Evolutionary conservation across 1,284 basidiomycete species (phyloP).

Genomic region (Phellopilus nigrolimitatus): DNA sequence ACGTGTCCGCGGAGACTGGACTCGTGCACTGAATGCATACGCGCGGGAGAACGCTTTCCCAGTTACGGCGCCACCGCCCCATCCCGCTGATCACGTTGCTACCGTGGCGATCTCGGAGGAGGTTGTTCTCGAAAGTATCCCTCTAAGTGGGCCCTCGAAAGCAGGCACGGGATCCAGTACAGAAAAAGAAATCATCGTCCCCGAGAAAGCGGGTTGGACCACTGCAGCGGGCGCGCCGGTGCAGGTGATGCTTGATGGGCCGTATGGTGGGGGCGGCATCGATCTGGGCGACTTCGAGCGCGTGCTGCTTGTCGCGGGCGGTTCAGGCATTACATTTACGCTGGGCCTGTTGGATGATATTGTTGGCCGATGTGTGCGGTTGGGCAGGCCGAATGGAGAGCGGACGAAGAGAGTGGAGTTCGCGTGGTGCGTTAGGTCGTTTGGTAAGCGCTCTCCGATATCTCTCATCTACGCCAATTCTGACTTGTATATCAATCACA

Average conservation of each 20-base stretch:
- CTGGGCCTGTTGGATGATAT: slow-evolving; percentile 63
- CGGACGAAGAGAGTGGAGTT: slow-evolving; percentile 54
- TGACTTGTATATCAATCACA: too few species aligned
- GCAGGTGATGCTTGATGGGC: slow-evolving; percentile 60
- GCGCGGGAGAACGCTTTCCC: slow-evolving; percentile 33
- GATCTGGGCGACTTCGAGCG: slow-evolving; percentile 52
- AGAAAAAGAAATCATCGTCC: slow-evolving; percentile 2
- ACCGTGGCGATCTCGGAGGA: slow-evolving; percentile 17
- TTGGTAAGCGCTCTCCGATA: slow-evolving; percentile 40
- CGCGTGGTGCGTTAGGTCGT: slow-evolving; percentile 60
- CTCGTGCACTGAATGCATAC: slow-evolving; percentile 51
- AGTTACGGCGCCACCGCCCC: slow-evolving; percentile 16
- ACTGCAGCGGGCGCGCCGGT: slow-evolving; percentile 28
- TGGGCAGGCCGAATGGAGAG: slow-evolving; percentile 38
- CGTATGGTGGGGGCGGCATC: slow-evolving; percentile 58
- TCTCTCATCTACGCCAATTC: background rate
- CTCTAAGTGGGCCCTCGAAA: too few species aligned
- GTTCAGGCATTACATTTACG: slow-evolving; percentile 62
- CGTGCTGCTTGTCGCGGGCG: slow-evolving; percentile 63
- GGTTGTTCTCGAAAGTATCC: slow-evolving; percentile 1
- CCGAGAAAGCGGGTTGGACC: background rate
- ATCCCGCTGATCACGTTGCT: slow-evolving; percentile 18
- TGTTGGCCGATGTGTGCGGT: slow-evolving; percentile 47
- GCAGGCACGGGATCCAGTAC: too few species aligned
- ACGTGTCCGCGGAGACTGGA: slow-evolving; percentile 62